Conservation (phyloP, 2,329 filamentous ascomycete genomes). For the Chrysoporthe austroafricana region DNA sequence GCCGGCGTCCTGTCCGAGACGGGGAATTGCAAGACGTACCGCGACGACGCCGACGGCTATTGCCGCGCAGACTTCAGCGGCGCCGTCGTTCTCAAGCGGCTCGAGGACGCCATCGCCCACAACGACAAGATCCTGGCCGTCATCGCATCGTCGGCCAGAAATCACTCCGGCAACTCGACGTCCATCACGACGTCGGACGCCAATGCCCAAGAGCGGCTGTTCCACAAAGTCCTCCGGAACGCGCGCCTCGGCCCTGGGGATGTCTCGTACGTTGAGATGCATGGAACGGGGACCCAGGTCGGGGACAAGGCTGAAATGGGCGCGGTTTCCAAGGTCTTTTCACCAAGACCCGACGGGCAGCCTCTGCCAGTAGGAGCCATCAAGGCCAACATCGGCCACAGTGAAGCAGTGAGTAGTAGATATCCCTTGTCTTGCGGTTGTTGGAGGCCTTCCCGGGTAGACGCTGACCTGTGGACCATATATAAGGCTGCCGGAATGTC, state of each 20-base stretch:
- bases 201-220: slow-evolving; percentile 34
- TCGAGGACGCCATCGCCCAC: slow-evolving; percentile 50
- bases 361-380: not conserved
- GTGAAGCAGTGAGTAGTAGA: slow-evolving; percentile 40
- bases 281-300: slow-evolving; percentile 47
- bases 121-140: slow-evolving; percentile 48
- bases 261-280: slow-evolving; percentile 41
- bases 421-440: no score
- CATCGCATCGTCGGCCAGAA: slow-evolving; percentile 42
- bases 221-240: slow-evolving; percentile 35
- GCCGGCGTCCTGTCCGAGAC: slow-evolving; percentile 23
- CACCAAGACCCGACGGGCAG: no score
- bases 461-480: no score
- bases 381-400: slow-evolving; percentile 49
- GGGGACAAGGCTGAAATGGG: slow-evolving; percentile 42
- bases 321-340: no score
- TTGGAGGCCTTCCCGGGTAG: no score
- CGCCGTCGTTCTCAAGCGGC: slow-evolving; percentile 50
- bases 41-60: slow-evolving; percentile 49
- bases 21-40: slow-evolving; percentile 38
- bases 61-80: slow-evolving; percentile 53
- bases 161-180: slow-evolving; percentile 44
- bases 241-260: slow-evolving; percentile 31
- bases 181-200: slow-evolving; percentile 34
- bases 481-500: no score